Evolutionary conservation across 306 rosid genomes (phyloP), one percentile per base, ranked within the genome.

Genomic region (Gleditsia sinensis): DNA sequence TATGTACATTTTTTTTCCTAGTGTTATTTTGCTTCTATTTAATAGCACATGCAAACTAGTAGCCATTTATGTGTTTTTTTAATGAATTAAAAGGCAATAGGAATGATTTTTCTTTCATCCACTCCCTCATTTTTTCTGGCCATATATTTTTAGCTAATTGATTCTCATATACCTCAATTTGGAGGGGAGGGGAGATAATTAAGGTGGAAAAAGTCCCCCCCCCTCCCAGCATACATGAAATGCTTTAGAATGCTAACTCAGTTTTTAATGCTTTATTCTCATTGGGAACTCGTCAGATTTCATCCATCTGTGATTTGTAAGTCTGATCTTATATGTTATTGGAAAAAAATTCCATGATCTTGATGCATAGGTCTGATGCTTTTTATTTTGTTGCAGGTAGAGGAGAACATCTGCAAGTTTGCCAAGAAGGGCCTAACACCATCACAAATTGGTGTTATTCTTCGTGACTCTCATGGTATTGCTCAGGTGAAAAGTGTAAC

Each of bases 401-500:
- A 80, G 69, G 88, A 87, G 27, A 87, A 84, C 53, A 84, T 87
- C 62, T 82, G 87, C 82, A 87, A 87, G 77, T 87, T 87, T 82
- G 88, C 91, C 43, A 87, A 87, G 76, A 87, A 87, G 81, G 91
- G 91, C 20, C n/a, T 87, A 80, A 69, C 87, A 33, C 91, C 91
- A 12, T 87, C 91, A 59, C 91, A 87, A 74, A 87, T 87, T 67
- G 91, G 91, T 77, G 88, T 84, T 17, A 79, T 87, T 68, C 88
- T 87, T 53, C 85, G 88, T 74, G 91, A 87, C 67, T 84, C 91
- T 40, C 83, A 87, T 14, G 91, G 88, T 5, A 84, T 87, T 76
- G 86, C 88, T 40, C 90, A 86, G 75, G 88, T 86, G 56, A 83
- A 68, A 68, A 86, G 81, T 71, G 88, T 86, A 0, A 82, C 91